Base-by-base conservation (phyloP, 2,329 filamentous ascomycete species). In the Alternaria burnsii region DNA sequence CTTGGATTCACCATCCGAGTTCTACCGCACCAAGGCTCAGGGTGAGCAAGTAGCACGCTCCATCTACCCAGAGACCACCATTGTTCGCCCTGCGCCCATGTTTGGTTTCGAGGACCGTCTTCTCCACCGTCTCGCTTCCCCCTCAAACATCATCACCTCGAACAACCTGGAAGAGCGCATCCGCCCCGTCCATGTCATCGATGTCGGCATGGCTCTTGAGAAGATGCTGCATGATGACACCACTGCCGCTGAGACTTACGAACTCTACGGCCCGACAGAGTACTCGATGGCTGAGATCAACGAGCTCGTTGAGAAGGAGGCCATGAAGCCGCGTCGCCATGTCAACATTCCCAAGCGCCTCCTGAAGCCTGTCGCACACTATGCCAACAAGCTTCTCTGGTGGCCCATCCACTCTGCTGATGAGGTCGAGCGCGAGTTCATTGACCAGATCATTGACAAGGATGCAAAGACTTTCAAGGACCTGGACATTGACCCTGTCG, bases 101-200 rank as follows among this genome's bases (percentile, higher is more conserved):
- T 99, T 97, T 76, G 95, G 95, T 36, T 97, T 93, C 75, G 95
- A 99, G 81, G 95, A 99, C 81, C 90, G 90, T 73, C 87, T 99
- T 44, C 88, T 99, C 38, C 88, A 97, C 79, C 92, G 89, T 77
- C 88, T 98, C 53, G 95, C 94, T 42, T 87, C 88, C 68, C 85
- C 89, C 11, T 88, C 89, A 61, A 97, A 97, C 79, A 77, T 97
- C 59, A 87, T 98, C 75, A 97, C 93, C 24, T 87, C 93, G 59
- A 99, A 99, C 83, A 88, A 94, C 83, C 93, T 98, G 91, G 87
- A 93, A 79, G 91, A 99, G 85, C 89, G 89, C 74, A 94, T 92
- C 82, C 90, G 89, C 84, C 95, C 95, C 20, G 94, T 97, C 59
- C 95, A 99, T 82, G 92, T 88, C 46, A 94, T 95, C 73, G 95